A percentile compares a stretch with the other conserved stretches of the same genome.
Evolutionary conservation across 2,329 filamentous ascomycete species (phyloP).

Genomic region (Ilyonectria sp.): DNA sequence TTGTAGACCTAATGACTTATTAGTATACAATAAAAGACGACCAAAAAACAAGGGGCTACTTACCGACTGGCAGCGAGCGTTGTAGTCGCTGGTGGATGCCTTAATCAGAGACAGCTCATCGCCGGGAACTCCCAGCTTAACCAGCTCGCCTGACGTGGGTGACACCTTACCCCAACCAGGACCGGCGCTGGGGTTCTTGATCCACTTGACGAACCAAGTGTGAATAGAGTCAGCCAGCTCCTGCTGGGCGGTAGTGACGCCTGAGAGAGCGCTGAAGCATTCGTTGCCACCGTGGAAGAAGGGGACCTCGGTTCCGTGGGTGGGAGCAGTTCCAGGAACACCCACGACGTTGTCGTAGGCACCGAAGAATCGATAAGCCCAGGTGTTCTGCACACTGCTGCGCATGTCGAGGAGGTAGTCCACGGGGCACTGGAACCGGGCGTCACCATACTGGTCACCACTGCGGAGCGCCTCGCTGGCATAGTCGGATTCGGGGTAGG

Average conservation of each 20-base stretch:
- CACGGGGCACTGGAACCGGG: conserved; percentile 61
- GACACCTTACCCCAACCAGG: conserved; percentile 57
- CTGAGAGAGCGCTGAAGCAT: conserved; percentile 52
- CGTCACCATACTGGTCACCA: conserved; percentile 61
- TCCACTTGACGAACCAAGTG: conserved; percentile 60
- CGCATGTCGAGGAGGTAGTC: conserved; percentile 59
- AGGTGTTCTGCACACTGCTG: conserved; percentile 55
- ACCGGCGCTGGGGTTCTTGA: conserved; percentile 59
- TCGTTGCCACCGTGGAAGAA: conserved; percentile 63
- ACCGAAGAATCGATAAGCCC: conserved; percentile 61
- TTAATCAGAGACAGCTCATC: conserved; percentile 34
- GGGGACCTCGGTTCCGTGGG: conserved; percentile 55
- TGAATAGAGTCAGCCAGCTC: conserved; percentile 59
- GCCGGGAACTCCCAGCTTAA: conserved; percentile 43
- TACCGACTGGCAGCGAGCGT: conserved; percentile 39
- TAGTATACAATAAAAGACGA: no score
- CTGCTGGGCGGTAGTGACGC: conserved; percentile 57
- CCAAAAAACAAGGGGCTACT: no score
- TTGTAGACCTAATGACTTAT: no score
- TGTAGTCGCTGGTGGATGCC: conserved; percentile 31
- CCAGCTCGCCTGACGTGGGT: conserved; percentile 29
- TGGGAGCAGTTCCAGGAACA: conserved; percentile 41
- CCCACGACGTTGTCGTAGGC: conserved; percentile 59
- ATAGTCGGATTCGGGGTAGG: conserved; percentile 50
- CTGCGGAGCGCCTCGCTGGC: conserved; percentile 57